Conservation (phyloP, 75 land plant genomes). For the Sequoiadendron giganteum region DNA sequence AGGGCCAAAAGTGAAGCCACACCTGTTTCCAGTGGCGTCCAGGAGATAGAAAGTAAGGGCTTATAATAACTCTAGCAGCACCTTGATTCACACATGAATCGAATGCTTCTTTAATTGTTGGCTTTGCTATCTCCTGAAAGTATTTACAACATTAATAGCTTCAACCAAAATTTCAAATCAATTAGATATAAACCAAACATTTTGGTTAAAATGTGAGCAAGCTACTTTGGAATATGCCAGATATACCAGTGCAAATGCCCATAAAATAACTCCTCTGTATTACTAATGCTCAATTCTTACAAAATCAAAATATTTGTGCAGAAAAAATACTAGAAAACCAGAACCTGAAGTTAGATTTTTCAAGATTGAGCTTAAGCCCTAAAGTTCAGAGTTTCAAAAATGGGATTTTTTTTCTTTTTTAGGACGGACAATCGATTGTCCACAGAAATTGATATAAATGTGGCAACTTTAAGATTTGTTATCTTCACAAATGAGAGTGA, state of each 20-base stretch:
- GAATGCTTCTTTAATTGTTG: slow-evolving; percentile 74
- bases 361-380: not conserved
- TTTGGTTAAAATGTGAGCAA: not conserved
- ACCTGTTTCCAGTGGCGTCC: slow-evolving; percentile 97
- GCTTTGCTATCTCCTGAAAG: slow-evolving; percentile 74
- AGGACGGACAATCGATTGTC: not conserved
- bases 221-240: not conserved
- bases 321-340: not conserved
- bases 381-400: not conserved
- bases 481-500: not conserved
- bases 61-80: slow-evolving; percentile 71
- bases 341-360: not conserved
- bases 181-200: not conserved
- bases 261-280: not conserved
- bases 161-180: not conserved
- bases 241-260: not conserved
- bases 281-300: not conserved
- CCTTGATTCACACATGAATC: slow-evolving; percentile 70
- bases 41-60: slow-evolving; percentile 91
- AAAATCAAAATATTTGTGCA: not conserved
- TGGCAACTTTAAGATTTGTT: not conserved
- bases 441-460: not conserved
- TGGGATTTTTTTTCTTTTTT: no score
- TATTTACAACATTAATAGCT: not conserved
- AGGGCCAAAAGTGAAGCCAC: not conserved